Evolutionary conservation across 257 asterid genomes (phyloP).

Genomic region (Solanum pinnatisectum): DNA sequence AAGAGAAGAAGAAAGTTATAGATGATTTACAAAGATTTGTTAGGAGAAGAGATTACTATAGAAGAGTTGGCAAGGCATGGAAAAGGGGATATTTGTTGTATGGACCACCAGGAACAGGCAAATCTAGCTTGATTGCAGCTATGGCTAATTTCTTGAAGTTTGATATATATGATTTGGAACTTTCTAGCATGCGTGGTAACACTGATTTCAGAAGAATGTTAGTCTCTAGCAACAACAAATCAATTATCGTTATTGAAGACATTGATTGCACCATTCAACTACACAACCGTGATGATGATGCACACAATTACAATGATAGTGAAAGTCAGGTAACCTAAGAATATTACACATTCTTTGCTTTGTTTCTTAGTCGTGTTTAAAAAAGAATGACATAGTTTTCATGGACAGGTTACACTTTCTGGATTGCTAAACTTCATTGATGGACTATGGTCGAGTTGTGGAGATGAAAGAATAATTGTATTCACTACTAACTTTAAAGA

Average conservation of each 20-base stretch:
- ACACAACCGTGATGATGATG: constrained; percentile 4
- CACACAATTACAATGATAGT: background rate
- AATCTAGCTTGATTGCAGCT: constrained; percentile 21
- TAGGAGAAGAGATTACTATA: constrained; percentile 10
- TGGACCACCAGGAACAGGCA: constrained; percentile 23
- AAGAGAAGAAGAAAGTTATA: background rate
- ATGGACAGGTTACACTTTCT: constrained; percentile 15
- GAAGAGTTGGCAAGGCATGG: constrained; percentile 27
- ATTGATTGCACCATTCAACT: constrained; percentile 18
- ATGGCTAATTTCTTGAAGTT: constrained; percentile 22
- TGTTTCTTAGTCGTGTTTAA: background rate
- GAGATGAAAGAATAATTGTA: constrained; percentile 29
- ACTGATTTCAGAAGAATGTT: background rate
- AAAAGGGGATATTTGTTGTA: constrained; percentile 23
- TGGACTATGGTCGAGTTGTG: constrained; percentile 33
- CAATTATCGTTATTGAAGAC: constrained; percentile 20
- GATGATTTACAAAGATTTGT: constrained; percentile 22
- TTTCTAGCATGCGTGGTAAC: background rate
- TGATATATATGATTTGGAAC: constrained; percentile 17
- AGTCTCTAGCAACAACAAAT: constrained; percentile 3
- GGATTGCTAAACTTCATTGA: constrained; percentile 26
- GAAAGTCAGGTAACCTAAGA: constrained; percentile 4
- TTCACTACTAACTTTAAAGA: constrained; percentile 29
- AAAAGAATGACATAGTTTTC: background rate
- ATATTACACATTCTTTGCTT: background rate